Percentiles rank a stretch among this genome's conserved stretches.
These are phyloP conservation scores for Microbotryum saponariae DNA, from an alignment of 1,284 basidiomycete genomes.

Conservation along the genomic window DNA sequence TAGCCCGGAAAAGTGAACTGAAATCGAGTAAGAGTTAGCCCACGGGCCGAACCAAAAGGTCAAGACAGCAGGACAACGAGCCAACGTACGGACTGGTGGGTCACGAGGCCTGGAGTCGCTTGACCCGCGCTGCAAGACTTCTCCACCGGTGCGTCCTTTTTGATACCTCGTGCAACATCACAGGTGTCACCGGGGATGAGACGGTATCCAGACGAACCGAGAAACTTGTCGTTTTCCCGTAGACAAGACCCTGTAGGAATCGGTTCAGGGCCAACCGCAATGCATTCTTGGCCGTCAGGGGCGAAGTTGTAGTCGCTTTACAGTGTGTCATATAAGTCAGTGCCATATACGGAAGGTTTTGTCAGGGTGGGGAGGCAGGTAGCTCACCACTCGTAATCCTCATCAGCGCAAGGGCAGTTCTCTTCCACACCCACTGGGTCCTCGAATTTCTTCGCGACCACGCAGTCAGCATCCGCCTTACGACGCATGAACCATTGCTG, in stretches of 20 bases:
- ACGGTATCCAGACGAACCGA: slow-evolving; percentile 84
- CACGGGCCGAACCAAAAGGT: background rate
- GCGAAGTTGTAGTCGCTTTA: slow-evolving; percentile 80
- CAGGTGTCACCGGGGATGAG: slow-evolving; percentile 92
- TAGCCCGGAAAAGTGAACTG: slow-evolving; percentile 65
- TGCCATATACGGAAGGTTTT: background rate
- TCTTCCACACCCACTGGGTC: slow-evolving; percentile 79
- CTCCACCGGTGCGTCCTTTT: slow-evolving; percentile 61
- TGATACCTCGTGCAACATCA: slow-evolving; percentile 48
- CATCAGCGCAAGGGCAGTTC: slow-evolving; percentile 70
- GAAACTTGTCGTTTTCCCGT: slow-evolving; percentile 57
- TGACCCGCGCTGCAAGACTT: slow-evolving; percentile 60
- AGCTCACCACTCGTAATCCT: slow-evolving; percentile 84
- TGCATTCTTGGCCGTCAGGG: slow-evolving; percentile 60
- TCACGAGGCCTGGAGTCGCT: slow-evolving; percentile 42
- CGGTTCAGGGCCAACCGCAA: slow-evolving; percentile 72
- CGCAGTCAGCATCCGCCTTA: slow-evolving; percentile 77
- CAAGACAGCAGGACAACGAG: background rate
- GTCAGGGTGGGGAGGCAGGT: slow-evolving; percentile 12
- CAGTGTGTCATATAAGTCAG: background rate
- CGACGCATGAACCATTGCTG: slow-evolving; percentile 90
- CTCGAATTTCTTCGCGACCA: slow-evolving; percentile 81
- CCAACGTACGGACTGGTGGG: slow-evolving; percentile 32
- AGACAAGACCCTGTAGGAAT: slow-evolving; percentile 72
- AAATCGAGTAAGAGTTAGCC: background rate